Evolutionary conservation across 129 eudicot genomes (phyloP), one percentile per base, ranked within the genome.

Genomic region (Escallonia herrerae): DNA sequence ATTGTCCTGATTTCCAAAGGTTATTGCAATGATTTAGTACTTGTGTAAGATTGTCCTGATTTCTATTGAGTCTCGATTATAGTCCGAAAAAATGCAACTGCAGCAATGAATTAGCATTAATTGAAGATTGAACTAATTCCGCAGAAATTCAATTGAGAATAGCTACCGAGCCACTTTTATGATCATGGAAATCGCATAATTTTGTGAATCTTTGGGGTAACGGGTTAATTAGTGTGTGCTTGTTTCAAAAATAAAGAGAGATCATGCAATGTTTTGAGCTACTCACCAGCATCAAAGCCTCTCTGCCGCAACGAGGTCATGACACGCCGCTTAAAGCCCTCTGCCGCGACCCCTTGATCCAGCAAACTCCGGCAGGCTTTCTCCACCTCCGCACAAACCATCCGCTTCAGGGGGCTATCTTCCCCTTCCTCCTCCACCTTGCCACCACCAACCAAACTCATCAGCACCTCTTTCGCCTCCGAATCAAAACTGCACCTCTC

Each of bases 261-360:
- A 52, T 2, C 4, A 57, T 57, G 42, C 5, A 57, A 14, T 37
- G 15, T 22, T 14, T 4, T 3, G 7, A 22, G 8, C 3, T 45
- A 45, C 65, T 68, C 53, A 80, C 84, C 80, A 7, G 84, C 75
- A 70, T 80, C 84, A 51, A 61, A 80, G 15, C 80, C 84, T 66
- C 77, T 53, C 43, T 75, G 71, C 11, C 77, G 80, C 56, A 80
- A 66, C 37, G 64, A 60, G 15, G 68, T 75, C 77, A 80, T 75
- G 12, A 71, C 42, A 12, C 39, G 42, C 53, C 84, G 58, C 68
- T 80, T 75, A 72, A 75, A 75, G 0, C 77, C 80, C 43, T 74
- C 80, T 15, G 70, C 44, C 37, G 77, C 37, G 2, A 66, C 14
- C 54, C 2, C 65, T 71, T 10, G 1, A 1, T 22, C 33, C 33